These are phyloP conservation scores for Cicer chorassanicum DNA, from an alignment of 306 rosid species.

Conservation along the genomic window DNA sequence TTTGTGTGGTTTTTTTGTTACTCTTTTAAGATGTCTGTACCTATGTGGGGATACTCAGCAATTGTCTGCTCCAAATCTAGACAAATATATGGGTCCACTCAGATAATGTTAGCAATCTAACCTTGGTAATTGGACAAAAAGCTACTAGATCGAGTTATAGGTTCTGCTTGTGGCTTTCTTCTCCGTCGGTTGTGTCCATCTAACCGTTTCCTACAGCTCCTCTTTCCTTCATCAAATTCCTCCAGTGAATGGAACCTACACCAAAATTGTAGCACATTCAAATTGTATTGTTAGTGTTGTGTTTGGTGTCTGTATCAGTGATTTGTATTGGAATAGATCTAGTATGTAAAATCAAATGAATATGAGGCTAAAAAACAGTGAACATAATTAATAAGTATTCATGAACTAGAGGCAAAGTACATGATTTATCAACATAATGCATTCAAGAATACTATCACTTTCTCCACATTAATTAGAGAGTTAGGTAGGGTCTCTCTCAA, in stretches of 20 bases:
- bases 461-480: background rate
- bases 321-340: too few relatives aligned
- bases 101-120: constrained; percentile 46
- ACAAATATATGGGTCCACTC: constrained; percentile 46
- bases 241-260: constrained; percentile 89
- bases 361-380: background rate
- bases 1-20: constrained; percentile 37
- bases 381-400: too few relatives aligned
- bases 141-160: constrained; percentile 55
- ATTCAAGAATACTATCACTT: too few relatives aligned
- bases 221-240: constrained; percentile 95
- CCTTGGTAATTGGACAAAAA: constrained; percentile 75
- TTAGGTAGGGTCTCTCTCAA: constrained; percentile 4
- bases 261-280: too few relatives aligned
- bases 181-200: constrained; percentile 96
- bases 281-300: too few relatives aligned
- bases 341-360: background rate
- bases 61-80: constrained; percentile 57
- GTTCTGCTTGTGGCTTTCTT: constrained; percentile 88
- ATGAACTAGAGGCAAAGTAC: too few relatives aligned
- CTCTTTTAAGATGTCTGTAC: constrained; percentile 50
- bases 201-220: constrained; percentile 93
- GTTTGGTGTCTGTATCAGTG: too few relatives aligned
- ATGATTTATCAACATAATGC: too few relatives aligned
- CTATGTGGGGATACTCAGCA: constrained; percentile 49